Evolutionary conservation across 306 rosid species (phyloP), one percentile per base, ranked within the genome.

Genomic region (Gynostemma pentaphyllum): DNA sequence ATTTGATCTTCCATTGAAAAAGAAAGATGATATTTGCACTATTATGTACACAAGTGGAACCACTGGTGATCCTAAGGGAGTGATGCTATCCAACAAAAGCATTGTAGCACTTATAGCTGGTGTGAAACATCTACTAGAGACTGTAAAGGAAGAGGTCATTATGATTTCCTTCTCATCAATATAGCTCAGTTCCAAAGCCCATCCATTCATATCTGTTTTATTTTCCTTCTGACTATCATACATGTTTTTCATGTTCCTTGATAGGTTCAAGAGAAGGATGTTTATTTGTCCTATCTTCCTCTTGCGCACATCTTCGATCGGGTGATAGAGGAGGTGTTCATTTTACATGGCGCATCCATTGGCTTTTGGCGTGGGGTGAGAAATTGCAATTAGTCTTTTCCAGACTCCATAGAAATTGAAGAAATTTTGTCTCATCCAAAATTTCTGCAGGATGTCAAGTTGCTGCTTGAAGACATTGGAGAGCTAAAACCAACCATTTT

Each of bases 361-460:
- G 96, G 99, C 66, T 92, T 88, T 76, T 92, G 99, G 99, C 95
- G 88, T 73, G 99, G 99, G 86, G 96, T 88, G 80, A 84, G 94
- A 70, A 65, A 47, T 56, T 57, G 21, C 47, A 28, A 42, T 49
- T 41, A 45, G 37, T 30, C 8, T 28, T 74, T 45, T 60, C 54
- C 41, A 57, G 10, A 48, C 28, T 9, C 15, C 72, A 55, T 29
- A 39, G 54, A 67, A 63, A 24, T 44, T 32, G 46, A 47, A 57
- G 69, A 68, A 59, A 72, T 55, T 55, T 30, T 30, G 34, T 37
- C 44, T 72, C 32, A 74, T 22, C 18, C 74, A 34, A 50, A 7
- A 61, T 45, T 66, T 44, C 59, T 82, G 80, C 78, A 92, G 99
- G 99, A 88, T 86, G 96, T 82, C 70, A 92, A 92, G 76, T 75